Evolutionary conservation across 129 eudicot genomes (phyloP).

Genomic region (Erigeron canadensis): DNA sequence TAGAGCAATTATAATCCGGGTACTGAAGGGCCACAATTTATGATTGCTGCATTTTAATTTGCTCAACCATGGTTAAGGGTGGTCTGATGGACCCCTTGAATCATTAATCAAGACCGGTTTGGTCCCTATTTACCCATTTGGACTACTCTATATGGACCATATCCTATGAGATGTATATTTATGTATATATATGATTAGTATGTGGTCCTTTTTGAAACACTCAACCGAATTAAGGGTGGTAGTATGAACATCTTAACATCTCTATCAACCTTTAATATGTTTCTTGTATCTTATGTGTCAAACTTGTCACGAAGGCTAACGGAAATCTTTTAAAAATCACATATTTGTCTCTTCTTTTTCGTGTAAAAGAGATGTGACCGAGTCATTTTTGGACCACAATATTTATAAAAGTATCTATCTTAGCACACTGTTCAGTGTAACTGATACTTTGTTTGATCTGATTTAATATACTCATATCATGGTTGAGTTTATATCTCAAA

Average conservation of each 20-base stretch:
- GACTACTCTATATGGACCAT: not conserved
- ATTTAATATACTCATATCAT: not conserved
- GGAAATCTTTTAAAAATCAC: too few relatives aligned
- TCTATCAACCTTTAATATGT: too few relatives aligned
- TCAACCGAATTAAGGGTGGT: not conserved
- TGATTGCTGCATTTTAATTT: not conserved
- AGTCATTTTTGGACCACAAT: not conserved
- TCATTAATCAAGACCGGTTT: conserved; percentile 1
- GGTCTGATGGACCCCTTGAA: conserved; percentile 18
- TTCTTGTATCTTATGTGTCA: too few relatives aligned
- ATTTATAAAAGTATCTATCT: too few relatives aligned
- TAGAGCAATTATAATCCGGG: not conserved
- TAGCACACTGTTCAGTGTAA: too few relatives aligned
- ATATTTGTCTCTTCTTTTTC: not conserved
- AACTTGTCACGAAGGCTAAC: too few relatives aligned
- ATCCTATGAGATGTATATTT: not conserved
- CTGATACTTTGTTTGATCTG: not conserved
- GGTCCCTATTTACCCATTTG: not conserved
- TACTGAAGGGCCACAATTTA: conserved; percentile 7
- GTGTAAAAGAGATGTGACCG: not conserved
- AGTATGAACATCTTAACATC: too few relatives aligned
- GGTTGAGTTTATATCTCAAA: not conserved
- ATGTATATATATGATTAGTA: not conserved
- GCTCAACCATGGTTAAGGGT: not conserved
- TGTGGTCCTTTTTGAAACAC: conserved; percentile 13